Base-by-base conservation (phyloP, 1,139 yeast genomes). In the Pneumocystis carinii region DNA sequence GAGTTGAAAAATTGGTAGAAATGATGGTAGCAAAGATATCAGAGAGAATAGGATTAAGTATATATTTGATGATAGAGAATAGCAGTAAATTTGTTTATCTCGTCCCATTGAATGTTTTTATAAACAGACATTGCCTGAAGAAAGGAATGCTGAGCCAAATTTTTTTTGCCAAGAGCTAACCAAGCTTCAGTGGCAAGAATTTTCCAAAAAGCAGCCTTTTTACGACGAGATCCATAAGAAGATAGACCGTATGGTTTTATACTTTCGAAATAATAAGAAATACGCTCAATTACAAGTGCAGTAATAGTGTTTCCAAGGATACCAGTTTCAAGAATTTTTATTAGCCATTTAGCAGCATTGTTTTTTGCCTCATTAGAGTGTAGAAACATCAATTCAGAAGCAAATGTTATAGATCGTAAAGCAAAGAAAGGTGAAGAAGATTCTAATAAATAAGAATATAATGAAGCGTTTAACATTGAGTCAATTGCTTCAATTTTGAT, bases 171-270 rank as follows among this genome's bases (percentile, higher is more conserved):
- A 59, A 64, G 58, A 3, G 59, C 57, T 36, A 62, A 60, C 90
- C 96, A 85, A 70, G 86, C 88, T 64, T 82, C 82, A 4, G 90
- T 86, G 0, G 96, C 85, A 35, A 90, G 73, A 24, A 90, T 73
- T 69, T 81, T 80, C 90, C 96, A 90, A 41, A 90, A 77, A 0
- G 89, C 83, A 0, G 92, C 83, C 70, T 88, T 89, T 64, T 97
- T 79, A 63, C 75, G 75, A 64, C 95, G 77, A 1, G 66, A 64
- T 3, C 76, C 74, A 24, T 41, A 56, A 15, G 70, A 69, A 62
- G 69, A 70, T 1, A 69, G 66, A 1, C 66, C 62, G 64, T 77
- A 81, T 29, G 81, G 77, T 63, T 76, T 76, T 56, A 81, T 75
- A 12, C 81, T 72, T 57, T 83, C 73, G 66, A 81, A 82, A 76